These are phyloP conservation scores for Cardamine occulta DNA, from an alignment of 345 rosid species.

Conservation along the genomic window DNA sequence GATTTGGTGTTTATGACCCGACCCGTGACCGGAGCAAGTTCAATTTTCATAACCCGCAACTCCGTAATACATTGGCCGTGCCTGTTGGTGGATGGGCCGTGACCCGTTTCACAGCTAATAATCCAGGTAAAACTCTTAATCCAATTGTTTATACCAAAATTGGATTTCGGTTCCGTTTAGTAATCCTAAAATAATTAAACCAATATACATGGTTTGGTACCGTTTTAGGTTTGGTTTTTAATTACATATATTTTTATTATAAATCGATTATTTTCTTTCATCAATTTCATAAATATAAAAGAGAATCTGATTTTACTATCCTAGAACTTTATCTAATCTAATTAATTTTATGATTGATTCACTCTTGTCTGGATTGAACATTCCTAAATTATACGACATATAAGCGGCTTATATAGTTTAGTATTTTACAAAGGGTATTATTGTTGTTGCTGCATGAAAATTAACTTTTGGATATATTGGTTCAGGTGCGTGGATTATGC, in stretches of 20 bases:
- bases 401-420: no score
- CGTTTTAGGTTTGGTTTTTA: no score
- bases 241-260: no score
- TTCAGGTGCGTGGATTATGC: slow-evolving; percentile 74
- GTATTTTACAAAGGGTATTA: background rate
- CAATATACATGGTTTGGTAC: no score
- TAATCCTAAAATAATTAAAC: background rate
- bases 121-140: slow-evolving; percentile 62
- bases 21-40: slow-evolving; percentile 51
- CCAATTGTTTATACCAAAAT: background rate
- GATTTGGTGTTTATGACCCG: slow-evolving; percentile 78
- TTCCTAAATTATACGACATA: no score
- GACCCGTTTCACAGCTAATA: slow-evolving; percentile 73
- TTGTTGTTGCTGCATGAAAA: background rate
- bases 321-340: no score
- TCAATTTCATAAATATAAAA: no score
- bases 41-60: slow-evolving; percentile 67
- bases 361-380: no score
- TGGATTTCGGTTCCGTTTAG: background rate
- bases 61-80: slow-evolving; percentile 73
- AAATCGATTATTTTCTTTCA: no score
- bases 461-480: background rate
- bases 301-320: no score
- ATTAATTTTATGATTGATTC: no score
- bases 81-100: slow-evolving; percentile 94